These are phyloP conservation scores for Choiromyces venosus DNA, from an alignment of 495 filamentous ascomycete genomes.

Conservation along the genomic window DNA sequence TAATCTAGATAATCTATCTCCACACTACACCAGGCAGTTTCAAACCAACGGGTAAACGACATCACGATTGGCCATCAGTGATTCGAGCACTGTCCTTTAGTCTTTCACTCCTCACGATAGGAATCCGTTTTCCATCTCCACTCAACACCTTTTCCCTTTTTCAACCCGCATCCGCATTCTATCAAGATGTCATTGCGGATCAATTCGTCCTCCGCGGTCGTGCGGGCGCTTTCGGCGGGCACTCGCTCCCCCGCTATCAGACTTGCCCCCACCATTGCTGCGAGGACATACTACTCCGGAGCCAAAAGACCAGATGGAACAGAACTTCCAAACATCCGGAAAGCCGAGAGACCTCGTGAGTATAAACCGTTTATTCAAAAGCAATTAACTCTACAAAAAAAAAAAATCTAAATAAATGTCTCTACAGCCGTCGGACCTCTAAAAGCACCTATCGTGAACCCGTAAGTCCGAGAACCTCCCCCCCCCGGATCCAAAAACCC, in stretches of 20 bases:
- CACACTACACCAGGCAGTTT: background rate
- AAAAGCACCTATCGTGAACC: constrained; percentile 78
- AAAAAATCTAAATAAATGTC: background rate
- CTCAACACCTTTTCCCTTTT: background rate
- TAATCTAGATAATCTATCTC: background rate
- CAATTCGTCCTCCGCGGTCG: constrained; percentile 22
- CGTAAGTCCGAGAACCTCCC: constrained; percentile 24
- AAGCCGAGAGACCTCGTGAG: constrained; percentile 59
- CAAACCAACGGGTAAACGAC: background rate
- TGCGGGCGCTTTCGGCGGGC: constrained; percentile 41
- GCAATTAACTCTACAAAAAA: background rate
- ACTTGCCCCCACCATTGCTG: constrained; percentile 12
- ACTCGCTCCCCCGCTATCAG: constrained; percentile 17
- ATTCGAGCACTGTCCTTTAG: background rate
- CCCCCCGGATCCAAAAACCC: background rate
- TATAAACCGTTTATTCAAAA: constrained; percentile 14
- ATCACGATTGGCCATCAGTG: background rate
- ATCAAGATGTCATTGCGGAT: constrained; percentile 42
- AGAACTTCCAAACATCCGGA: constrained; percentile 60
- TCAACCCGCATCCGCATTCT: background rate
- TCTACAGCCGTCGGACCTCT: constrained; percentile 56
- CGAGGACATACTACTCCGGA: constrained; percentile 37
- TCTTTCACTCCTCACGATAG: background rate
- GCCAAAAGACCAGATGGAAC: constrained; percentile 36
- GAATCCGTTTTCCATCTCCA: background rate